phyloP scores from a whole-genome alignment of 768 basidiomycete genomes.

The Leucosporidium yakuticum region DNA sequence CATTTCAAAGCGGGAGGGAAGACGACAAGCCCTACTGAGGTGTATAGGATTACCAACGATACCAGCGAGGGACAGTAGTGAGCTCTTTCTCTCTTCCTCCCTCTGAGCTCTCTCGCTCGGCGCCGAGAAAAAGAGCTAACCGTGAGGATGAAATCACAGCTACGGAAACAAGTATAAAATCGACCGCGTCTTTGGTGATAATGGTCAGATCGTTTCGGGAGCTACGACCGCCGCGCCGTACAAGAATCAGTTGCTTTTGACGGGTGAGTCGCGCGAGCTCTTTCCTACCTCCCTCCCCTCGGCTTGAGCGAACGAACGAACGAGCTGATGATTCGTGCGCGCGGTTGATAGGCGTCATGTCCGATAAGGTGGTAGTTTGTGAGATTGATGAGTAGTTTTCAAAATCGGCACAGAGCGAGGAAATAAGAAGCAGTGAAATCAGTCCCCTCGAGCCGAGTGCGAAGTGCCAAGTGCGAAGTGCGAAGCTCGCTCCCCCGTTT shows the following conservation, averaged over 20 bases:
- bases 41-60: constrained; percentile 42
- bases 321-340: too few relatives aligned
- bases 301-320: too few relatives aligned
- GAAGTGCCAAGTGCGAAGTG: too few relatives aligned
- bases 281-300: too few relatives aligned
- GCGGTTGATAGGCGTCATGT: too few relatives aligned
- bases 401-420: too few relatives aligned
- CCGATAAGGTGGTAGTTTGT: too few relatives aligned
- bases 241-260: constrained; percentile 47
- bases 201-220: constrained; percentile 55
- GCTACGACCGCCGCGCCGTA: constrained; percentile 54
- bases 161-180: constrained; percentile 24
- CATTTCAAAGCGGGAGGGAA: constrained; percentile 7
- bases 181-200: constrained; percentile 60
- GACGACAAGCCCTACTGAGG: background rate
- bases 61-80: constrained; percentile 46
- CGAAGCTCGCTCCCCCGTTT: too few relatives aligned
- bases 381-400: too few relatives aligned
- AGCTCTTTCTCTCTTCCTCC: constrained; percentile 48
- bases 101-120: constrained; percentile 6
- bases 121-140: constrained; percentile 52
- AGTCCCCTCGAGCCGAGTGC: too few relatives aligned
- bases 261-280: constrained; percentile 10
- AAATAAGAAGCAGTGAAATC: too few relatives aligned
- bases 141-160: constrained; percentile 21